Evolutionary conservation across 805 yeast species (phyloP).

Genomic region (Cyberlindnera meyerae): DNA sequence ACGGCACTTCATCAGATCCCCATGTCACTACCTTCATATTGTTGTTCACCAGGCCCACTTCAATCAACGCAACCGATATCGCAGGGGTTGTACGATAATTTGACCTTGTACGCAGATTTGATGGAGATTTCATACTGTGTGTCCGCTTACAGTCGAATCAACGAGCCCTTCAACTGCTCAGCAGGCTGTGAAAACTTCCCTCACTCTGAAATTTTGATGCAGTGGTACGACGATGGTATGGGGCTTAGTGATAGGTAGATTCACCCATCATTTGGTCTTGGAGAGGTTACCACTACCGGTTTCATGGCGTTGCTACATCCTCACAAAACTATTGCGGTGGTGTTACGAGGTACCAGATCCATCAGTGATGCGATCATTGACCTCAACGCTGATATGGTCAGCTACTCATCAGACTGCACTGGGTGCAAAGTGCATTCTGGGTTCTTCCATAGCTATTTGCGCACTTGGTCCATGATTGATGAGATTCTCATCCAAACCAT

Average conservation of each 20-base stretch:
- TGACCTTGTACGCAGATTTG: constrained; percentile 17
- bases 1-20: too few species aligned
- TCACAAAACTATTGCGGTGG: constrained; percentile 10
- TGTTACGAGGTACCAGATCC: constrained; percentile 24
- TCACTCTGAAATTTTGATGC: constrained; percentile 20
- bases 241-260: constrained; percentile 1
- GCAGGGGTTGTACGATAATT: constrained; percentile 12
- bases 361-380: constrained; percentile 25
- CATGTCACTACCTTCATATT: too few species aligned
- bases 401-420: constrained; percentile 11
- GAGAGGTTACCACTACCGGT: constrained; percentile 21
- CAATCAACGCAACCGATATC: too few species aligned
- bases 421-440: constrained; percentile 24
- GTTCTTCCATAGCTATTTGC: constrained; percentile 13
- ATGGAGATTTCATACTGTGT: constrained; percentile 27
- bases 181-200: constrained; percentile 21
- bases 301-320: constrained; percentile 21
- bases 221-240: constrained; percentile 23
- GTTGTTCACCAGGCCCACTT: too few species aligned
- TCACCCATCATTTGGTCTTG: not conserved
- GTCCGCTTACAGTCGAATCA: constrained; percentile 18
- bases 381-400: constrained; percentile 23
- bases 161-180: constrained; percentile 24
- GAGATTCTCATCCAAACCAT: not conserved
- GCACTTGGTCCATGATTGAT: constrained; percentile 12